Percentiles rank a stretch among this genome's conserved stretches.
phyloP scores from a whole-genome alignment of 2,329 filamentous ascomycete genomes.

The Thielaviopsis ethacetica region DNA sequence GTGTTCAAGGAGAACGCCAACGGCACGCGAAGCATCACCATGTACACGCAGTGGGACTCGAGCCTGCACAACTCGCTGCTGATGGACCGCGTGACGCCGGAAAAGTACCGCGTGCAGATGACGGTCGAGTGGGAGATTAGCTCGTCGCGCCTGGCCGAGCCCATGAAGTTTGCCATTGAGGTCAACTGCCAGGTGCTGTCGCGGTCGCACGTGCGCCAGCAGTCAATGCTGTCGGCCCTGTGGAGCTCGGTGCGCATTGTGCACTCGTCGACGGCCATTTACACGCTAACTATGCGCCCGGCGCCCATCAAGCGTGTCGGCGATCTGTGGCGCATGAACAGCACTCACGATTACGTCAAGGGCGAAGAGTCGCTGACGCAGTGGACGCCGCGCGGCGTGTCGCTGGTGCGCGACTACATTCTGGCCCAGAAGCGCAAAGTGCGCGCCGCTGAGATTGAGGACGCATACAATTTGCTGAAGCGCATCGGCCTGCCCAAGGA shows the following conservation, averaged over 20 bases:
- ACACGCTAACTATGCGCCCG: slow-evolving; percentile 72
- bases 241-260: slow-evolving; percentile 78
- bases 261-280: slow-evolving; percentile 72
- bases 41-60: slow-evolving; percentile 93
- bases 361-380: slow-evolving; percentile 73
- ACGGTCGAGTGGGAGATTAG: slow-evolving; percentile 72
- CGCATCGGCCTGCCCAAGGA: slow-evolving; percentile 30
- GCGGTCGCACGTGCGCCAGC: slow-evolving; percentile 67
- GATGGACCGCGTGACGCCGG: slow-evolving; percentile 83
- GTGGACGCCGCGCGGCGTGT: slow-evolving; percentile 83
- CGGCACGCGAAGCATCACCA: slow-evolving; percentile 70
- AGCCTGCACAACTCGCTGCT: slow-evolving; percentile 83
- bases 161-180: slow-evolving; percentile 73
- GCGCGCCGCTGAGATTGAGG: slow-evolving; percentile 66
- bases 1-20: slow-evolving; percentile 74
- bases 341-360: slow-evolving; percentile 87
- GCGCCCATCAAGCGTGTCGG: slow-evolving; percentile 80
- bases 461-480: slow-evolving; percentile 49
- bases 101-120: slow-evolving; percentile 83
- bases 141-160: slow-evolving; percentile 69
- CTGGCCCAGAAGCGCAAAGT: slow-evolving; percentile 54
- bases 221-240: slow-evolving; percentile 71
- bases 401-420: slow-evolving; percentile 78
- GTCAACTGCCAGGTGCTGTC: slow-evolving; percentile 71
- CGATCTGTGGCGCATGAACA: slow-evolving; percentile 93